Base-by-base conservation (phyloP, 2,329 filamentous ascomycete species). In the Teratosphaeria viscida region DNA sequence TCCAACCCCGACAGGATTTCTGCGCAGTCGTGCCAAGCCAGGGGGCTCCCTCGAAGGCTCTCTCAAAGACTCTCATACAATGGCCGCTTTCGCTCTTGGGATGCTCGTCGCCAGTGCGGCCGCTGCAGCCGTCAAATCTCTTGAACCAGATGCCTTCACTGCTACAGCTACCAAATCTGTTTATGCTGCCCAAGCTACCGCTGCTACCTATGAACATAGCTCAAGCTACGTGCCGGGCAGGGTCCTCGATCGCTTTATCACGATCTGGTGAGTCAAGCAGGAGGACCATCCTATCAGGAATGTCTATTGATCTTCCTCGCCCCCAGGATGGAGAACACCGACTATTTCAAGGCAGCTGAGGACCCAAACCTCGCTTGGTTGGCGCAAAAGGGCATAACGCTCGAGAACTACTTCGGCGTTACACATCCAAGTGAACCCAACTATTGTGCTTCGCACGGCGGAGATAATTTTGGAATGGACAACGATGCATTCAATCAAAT, bases 361-460 rank as follows among this genome's bases (percentile, higher is more conserved):
- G 86, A 91, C 71, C 79, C 82, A 54, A 84, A 83, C 70, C 75
- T 86, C 23, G 70, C 74, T 49, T 84, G 75, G 75, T 75, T 88
- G 26, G 83, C 84, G 11, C 73, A 76, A 61, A 79, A 82, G 72
- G 87, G 86, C 57, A 82, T 90, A 63, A 81, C 79, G 4, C 76
- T 90, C 34, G 77, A 75, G 55, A 78, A 77, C 64, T 74, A 77
- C 65, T 77, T 75, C 60, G 86, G 56, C 49, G 67, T 67, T 39
- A 39, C 16, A 39, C 87, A 91, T 67, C 87, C 88, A 0, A 87
- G 83, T 0, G 81, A 90, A 77, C 88, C 88, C 23, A 92, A 92
- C 77, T 92, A 92, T 71, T 81, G 85, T 60, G 84, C 87, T 2
- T 72, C 82, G 1, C 81, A 86, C 54, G 82, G 81, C 35, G 88